Conservation (phyloP, 2,329 filamentous ascomycete genomes). For the Trichoderma sp. region DNA sequence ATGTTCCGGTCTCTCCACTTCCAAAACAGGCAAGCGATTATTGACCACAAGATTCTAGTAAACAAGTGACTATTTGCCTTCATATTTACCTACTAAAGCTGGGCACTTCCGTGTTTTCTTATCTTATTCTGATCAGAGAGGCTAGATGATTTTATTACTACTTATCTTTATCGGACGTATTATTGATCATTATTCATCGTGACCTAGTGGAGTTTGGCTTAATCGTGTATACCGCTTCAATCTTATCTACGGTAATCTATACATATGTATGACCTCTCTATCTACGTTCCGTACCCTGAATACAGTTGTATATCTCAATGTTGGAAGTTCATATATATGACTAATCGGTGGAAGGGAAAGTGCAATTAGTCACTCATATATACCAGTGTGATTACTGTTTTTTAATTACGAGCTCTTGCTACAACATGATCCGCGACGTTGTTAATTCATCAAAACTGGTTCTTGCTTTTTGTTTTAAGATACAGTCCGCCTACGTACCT, state of each 20-base stretch:
- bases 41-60: not conserved
- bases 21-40: not conserved
- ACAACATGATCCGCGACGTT: no score
- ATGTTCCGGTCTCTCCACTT: constrained; percentile 10
- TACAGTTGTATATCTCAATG: no score
- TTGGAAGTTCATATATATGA: not conserved
- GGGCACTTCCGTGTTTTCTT: not conserved
- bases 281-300: not conserved
- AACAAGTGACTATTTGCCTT: not conserved
- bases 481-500: no score
- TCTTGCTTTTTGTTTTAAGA: no score
- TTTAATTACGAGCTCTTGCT: no score
- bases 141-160: not conserved
- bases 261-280: not conserved
- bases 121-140: not conserved
- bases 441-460: no score
- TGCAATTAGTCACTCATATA: no score
- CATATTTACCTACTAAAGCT: not conserved
- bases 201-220: not conserved
- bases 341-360: no score
- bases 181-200: not conserved
- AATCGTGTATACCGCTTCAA: not conserved
- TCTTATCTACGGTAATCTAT: not conserved
- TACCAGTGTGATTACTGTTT: no score
- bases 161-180: not conserved